Evolutionary conservation across 441 rosid genomes (phyloP).

Genomic region (Raphanus hybrid): DNA sequence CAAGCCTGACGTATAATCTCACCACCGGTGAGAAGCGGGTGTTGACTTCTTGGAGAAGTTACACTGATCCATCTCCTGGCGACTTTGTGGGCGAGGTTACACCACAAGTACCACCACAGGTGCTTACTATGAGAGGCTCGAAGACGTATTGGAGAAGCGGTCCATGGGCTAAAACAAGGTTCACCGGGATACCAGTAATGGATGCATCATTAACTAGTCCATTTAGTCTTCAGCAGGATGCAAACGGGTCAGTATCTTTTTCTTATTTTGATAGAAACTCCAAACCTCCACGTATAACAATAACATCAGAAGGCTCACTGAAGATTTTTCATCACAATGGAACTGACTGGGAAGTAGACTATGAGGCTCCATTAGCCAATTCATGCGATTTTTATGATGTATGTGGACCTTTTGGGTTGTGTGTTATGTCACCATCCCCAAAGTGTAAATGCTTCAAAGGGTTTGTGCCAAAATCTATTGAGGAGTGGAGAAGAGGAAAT

Average conservation of each 20-base stretch:
- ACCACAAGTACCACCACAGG: slow-evolving; percentile 16
- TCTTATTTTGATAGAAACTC: neutral
- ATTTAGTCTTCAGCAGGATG: slow-evolving; percentile 23
- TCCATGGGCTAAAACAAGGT: slow-evolving; percentile 46
- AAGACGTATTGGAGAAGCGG: slow-evolving; percentile 20
- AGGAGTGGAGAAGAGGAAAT: slow-evolving; percentile 57
- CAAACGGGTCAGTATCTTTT: slow-evolving; percentile 19
- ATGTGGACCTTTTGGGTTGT: slow-evolving; percentile 51
- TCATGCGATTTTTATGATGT: slow-evolving; percentile 44
- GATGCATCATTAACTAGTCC: slow-evolving; percentile 16
- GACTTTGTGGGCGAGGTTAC: slow-evolving; percentile 8
- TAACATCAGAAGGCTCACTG: slow-evolving; percentile 20
- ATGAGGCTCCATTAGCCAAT: slow-evolving; percentile 2
- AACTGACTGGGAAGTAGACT: slow-evolving; percentile 8
- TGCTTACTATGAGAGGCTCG: neutral
- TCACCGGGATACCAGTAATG: slow-evolving; percentile 10
- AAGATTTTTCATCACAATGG: slow-evolving; percentile 1
- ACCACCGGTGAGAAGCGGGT: slow-evolving; percentile 12
- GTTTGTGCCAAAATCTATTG: slow-evolving; percentile 43
- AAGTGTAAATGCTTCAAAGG: slow-evolving; percentile 51
- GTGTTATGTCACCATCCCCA: slow-evolving; percentile 17
- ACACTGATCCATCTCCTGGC: slow-evolving; percentile 29
- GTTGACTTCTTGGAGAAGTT: slow-evolving; percentile 34
- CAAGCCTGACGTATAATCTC: neutral
- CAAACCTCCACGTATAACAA: neutral